Evolutionary conservation across 768 basidiomycete species (phyloP).

Genomic region (Lepiota subincarnata): DNA sequence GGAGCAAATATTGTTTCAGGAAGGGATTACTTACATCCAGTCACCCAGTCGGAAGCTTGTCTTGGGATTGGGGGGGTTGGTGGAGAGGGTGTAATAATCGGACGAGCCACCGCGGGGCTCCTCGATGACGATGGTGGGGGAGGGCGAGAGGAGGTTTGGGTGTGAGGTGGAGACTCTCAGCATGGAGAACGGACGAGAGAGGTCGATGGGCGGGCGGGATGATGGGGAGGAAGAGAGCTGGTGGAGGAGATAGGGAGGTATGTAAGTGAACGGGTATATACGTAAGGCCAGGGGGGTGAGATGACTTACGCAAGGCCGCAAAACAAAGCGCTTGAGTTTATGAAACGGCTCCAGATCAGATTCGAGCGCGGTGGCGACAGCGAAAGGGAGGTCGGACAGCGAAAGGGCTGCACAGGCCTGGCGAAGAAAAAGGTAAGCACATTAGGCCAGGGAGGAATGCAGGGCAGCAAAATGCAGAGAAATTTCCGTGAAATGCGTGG

Average conservation of each 20-base stretch:
- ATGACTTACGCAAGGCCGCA: constrained; percentile 17
- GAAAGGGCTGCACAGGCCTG: constrained; percentile 57
- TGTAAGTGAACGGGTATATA: constrained; percentile 13
- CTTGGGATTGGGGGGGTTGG: constrained; percentile 67
- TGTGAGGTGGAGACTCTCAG: constrained; percentile 25
- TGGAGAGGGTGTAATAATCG: constrained; percentile 54
- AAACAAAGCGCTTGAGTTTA: constrained; percentile 45
- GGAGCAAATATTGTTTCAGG: constrained; percentile 5
- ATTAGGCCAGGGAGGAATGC: constrained; percentile 11
- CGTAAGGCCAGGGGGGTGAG: constrained; percentile 14
- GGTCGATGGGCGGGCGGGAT: constrained; percentile 16
- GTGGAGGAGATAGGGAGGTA: constrained; percentile 14
- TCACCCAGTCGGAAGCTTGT: constrained; percentile 66
- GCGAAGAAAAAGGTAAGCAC: constrained; percentile 6
- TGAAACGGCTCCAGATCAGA: constrained; percentile 58
- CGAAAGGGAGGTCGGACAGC: constrained; percentile 43
- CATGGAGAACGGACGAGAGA: constrained; percentile 16
- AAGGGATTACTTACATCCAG: constrained; percentile 62
- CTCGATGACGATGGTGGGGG: constrained; percentile 1
- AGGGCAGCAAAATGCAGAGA: constrained; percentile 8
- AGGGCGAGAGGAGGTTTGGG: constrained; percentile 20
- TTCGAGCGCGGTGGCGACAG: constrained; percentile 55
- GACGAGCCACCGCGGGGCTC: constrained; percentile 3
- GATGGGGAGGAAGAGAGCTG: constrained; percentile 19
- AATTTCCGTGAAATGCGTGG: constrained; percentile 29